Conservation (phyloP, 108 stramenopile species). For the Nitzschia sp. region DNA sequence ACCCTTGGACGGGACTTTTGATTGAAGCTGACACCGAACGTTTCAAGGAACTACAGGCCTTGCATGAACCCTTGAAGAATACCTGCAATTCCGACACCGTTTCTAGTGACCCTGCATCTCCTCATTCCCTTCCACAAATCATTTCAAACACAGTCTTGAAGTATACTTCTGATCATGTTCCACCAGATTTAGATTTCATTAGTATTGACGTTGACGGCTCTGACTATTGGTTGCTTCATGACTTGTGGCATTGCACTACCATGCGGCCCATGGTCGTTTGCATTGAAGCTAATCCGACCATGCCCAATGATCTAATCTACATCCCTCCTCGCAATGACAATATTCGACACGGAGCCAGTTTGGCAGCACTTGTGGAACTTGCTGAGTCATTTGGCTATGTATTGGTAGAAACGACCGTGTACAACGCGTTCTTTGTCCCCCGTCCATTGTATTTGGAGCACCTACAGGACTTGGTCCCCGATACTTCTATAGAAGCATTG, state of each 20-base stretch:
- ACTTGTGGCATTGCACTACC: conserved; percentile 27
- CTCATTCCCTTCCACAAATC: conserved; percentile 28
- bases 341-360: conserved; percentile 67
- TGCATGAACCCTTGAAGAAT: conserved; percentile 56
- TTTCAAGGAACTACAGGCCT: conserved; percentile 45
- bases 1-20: conserved; percentile 63
- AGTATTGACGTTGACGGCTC: conserved; percentile 81
- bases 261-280: conserved; percentile 66
- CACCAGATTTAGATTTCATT: conserved; percentile 63
- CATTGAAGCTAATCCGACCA: conserved; percentile 84
- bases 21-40: conserved; percentile 69
- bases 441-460: conserved; percentile 40
- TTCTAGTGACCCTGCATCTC: conserved; percentile 29
- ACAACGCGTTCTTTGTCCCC: conserved; percentile 80
- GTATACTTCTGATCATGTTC: conserved; percentile 27
- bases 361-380: conserved; percentile 72
- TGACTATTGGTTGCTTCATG: conserved; percentile 72
- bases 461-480: conserved; percentile 43
- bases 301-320: conserved; percentile 75
- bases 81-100: conserved; percentile 40
- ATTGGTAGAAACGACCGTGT: conserved; percentile 72
- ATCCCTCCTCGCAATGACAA: conserved; percentile 54
- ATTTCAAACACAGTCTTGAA: conserved; percentile 9
- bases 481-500: conserved; percentile 64
- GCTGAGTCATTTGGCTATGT: conserved; percentile 48